Percentiles rank a stretch among this genome's conserved stretches.
phyloP scores from a whole-genome alignment of 805 yeast species.

The Starmerella potacharoeniae region DNA sequence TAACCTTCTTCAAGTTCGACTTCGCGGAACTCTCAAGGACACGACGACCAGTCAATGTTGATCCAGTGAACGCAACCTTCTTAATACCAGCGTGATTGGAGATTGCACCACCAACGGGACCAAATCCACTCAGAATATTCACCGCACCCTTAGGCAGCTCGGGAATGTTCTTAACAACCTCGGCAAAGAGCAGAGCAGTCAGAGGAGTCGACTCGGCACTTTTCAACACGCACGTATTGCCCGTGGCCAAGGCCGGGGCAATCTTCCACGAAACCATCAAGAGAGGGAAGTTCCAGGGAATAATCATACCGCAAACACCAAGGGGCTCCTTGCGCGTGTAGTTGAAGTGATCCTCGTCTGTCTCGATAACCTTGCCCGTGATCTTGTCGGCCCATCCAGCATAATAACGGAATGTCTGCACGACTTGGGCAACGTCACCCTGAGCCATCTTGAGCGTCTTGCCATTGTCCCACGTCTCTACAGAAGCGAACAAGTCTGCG shows the following conservation, averaged over 20 bases:
- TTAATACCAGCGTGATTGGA: conserved; percentile 55
- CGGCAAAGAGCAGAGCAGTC: conserved; percentile 51
- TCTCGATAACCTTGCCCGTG: conserved; percentile 49
- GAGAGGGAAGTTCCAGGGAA: conserved; percentile 65
- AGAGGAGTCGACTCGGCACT: conserved; percentile 70
- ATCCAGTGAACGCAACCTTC: conserved; percentile 90
- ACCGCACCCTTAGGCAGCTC: conserved; percentile 72
- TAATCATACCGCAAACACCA: conserved; percentile 57
- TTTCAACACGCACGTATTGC: conserved; percentile 61
- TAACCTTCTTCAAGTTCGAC: conserved; percentile 65
- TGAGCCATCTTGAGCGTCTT: conserved; percentile 41
- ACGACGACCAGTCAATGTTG: conserved; percentile 74
- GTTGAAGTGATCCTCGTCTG: conserved; percentile 48
- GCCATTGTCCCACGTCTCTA: conserved; percentile 86
- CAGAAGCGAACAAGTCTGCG: conserved; percentile 59
- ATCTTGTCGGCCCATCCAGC: conserved; percentile 71
- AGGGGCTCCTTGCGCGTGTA: conserved; percentile 58
- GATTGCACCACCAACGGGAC: conserved; percentile 54
- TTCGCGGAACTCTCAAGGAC: conserved; percentile 64
- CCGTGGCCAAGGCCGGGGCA: conserved; percentile 74
- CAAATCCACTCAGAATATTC: conserved; percentile 60
- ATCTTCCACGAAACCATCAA: conserved; percentile 71
- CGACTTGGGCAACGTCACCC: conserved; percentile 46
- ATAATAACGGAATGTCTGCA: conserved; percentile 47
- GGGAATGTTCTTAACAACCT: conserved; percentile 41